Evolutionary conservation across 176 grass and related monocot genomes (phyloP).

Genomic region (Phoenix roebelenii): DNA sequence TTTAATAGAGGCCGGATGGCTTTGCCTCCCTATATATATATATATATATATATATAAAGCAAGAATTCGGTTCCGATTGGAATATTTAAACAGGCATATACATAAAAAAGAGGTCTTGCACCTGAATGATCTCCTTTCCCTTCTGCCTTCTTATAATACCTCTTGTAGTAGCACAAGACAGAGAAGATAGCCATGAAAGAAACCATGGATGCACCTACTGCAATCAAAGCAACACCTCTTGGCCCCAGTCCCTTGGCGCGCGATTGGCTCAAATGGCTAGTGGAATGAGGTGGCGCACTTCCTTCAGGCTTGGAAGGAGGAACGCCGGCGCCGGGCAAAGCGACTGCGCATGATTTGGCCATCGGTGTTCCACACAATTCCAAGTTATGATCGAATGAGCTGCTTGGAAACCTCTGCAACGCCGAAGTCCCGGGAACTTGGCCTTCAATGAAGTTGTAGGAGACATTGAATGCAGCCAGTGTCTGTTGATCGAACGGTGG

Average conservation of each 20-base stretch:
- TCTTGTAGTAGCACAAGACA: constrained; percentile 44
- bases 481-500: constrained; percentile 51
- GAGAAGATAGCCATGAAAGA: constrained; percentile 39
- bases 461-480: constrained; percentile 62
- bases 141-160: constrained; percentile 29
- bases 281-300: not conserved
- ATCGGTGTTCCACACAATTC: constrained; percentile 49
- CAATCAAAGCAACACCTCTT: constrained; percentile 44
- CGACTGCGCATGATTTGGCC: constrained; percentile 17
- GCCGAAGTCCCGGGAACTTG: constrained; percentile 39
- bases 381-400: constrained; percentile 62
- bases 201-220: constrained; percentile 33
- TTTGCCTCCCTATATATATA: too few relatives aligned
- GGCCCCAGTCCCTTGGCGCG: constrained; percentile 7
- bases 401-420: constrained; percentile 36
- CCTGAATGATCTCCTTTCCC: constrained; percentile 32
- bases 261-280: too few relatives aligned
- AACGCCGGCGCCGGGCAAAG: not conserved
- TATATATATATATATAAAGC: too few relatives aligned
- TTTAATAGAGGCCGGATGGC: too few relatives aligned
- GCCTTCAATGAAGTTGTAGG: constrained; percentile 85
- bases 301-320: not conserved
- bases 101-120: constrained; percentile 12
- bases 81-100: too few relatives aligned
- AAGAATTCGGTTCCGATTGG: too few relatives aligned